These are phyloP conservation scores for Licmophora abbreviata DNA, from an alignment of 108 stramenopile genomes.

Conservation along the genomic window DNA sequence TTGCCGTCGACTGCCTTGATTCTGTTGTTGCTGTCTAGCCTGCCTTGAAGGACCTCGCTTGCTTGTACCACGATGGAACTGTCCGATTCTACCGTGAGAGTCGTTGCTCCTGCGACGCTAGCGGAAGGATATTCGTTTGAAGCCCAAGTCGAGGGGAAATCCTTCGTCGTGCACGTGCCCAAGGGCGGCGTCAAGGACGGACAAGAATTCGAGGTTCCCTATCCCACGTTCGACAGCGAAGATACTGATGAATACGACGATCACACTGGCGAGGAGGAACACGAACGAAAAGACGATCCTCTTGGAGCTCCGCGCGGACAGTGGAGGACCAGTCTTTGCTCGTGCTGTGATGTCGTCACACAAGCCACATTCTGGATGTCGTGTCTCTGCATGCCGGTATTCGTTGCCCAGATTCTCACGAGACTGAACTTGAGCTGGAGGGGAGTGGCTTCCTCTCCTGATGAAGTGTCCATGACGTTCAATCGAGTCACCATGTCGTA, in stretches of 20 bases:
- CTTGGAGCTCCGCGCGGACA: conserved; percentile 27
- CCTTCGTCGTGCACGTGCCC: conserved; percentile 37
- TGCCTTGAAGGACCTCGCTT: no score
- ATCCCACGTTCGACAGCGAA: conserved; percentile 7
- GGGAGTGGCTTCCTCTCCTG: conserved; percentile 13
- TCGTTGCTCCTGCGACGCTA: conserved; percentile 53
- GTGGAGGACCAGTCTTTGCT: conserved; percentile 33
- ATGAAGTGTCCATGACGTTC: conserved; percentile 40
- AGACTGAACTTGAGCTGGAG: conserved; percentile 43
- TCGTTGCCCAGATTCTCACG: conserved; percentile 48
- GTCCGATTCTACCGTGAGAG: no score
- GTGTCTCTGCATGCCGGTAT: conserved; percentile 28
- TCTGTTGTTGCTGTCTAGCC: no score
- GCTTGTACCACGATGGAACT: no score
- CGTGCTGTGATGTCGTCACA: conserved; percentile 49
- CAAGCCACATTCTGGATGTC: conserved; percentile 60
- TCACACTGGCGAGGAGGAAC: background rate
- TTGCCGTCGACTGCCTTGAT: no score
- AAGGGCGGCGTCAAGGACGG: conserved; percentile 12
- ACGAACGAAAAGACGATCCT: conserved; percentile 6
- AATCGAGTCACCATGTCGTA: conserved; percentile 26
- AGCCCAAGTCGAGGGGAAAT: conserved; percentile 29
- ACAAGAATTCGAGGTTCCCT: conserved; percentile 10
- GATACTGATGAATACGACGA: conserved; percentile 2
- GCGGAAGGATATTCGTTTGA: conserved; percentile 51